phyloP scores from a whole-genome alignment of 345 rosid genomes.

The Rhizophora apiculata region DNA sequence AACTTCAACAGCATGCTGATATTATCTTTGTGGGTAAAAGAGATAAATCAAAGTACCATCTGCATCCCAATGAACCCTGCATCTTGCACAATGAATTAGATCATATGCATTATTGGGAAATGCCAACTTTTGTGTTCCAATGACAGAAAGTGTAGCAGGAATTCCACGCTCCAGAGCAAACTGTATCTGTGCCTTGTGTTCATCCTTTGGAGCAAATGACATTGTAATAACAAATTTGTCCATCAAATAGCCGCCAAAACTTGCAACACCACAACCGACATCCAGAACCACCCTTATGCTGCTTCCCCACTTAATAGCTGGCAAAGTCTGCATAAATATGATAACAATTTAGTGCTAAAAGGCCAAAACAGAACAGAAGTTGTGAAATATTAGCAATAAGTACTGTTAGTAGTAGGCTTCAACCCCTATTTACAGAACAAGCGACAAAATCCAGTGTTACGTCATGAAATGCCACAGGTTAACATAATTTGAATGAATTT shows the following conservation, averaged over 20 bases:
- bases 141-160: constrained; percentile 85
- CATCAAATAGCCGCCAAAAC: constrained; percentile 82
- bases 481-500: not conserved
- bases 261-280: constrained; percentile 94
- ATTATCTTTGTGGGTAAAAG: constrained; percentile 9
- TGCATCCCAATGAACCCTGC: constrained; percentile 98
- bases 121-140: constrained; percentile 71
- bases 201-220: constrained; percentile 97
- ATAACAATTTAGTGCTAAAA: not conserved
- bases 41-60: constrained; percentile 44
- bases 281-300: constrained; percentile 67
- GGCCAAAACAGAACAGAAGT: not conserved
- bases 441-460: not conserved
- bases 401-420: not conserved
- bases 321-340: constrained; percentile 48
- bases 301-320: constrained; percentile 65
- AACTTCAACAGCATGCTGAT: not conserved
- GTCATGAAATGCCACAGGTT: too few species aligned
- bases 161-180: constrained; percentile 91
- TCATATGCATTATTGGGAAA: constrained; percentile 72
- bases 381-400: not conserved
- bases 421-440: not conserved
- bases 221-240: constrained; percentile 76
- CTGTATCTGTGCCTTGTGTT: constrained; percentile 98
- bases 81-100: constrained; percentile 89